A percentile compares a stretch with the other conserved stretches of the same genome.
These are phyloP conservation scores for Colletotrichum sansevieriae DNA, from an alignment of 2,329 filamentous ascomycete genomes.

Conservation along the genomic window DNA sequence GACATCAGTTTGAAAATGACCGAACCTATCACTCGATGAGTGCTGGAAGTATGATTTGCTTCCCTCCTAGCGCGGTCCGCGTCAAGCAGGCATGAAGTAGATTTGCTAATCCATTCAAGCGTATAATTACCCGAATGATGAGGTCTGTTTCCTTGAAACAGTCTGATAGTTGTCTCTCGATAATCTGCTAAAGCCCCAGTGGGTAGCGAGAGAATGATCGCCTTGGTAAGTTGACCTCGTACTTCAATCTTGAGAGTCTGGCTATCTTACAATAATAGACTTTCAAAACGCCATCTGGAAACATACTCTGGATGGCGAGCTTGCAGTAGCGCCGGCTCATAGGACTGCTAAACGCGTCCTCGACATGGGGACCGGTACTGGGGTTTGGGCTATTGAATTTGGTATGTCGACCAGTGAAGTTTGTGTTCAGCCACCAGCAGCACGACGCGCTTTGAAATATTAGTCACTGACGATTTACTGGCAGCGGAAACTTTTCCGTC, in stretches of 20 bases:
- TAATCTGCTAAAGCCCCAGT: not conserved
- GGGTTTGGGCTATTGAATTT: constrained; percentile 59
- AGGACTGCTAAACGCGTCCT: constrained; percentile 50
- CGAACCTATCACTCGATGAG: constrained; percentile 52
- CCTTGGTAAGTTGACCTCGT: not conserved
- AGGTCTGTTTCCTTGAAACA: constrained; percentile 17
- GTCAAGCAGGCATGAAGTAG: no score
- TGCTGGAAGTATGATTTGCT: not conserved
- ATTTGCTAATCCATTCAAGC: constrained; percentile 37
- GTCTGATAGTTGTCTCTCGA: constrained; percentile 21
- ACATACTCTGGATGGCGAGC: constrained; percentile 48
- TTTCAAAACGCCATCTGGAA: constrained; percentile 52
- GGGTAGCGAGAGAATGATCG: not conserved
- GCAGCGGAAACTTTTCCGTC: not conserved
- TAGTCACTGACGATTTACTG: not conserved
- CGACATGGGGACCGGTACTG: constrained; percentile 63
- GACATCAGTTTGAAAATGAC: constrained; percentile 53
- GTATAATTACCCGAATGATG: not conserved
- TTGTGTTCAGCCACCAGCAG: constrained; percentile 45
- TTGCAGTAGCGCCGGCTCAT: constrained; percentile 46
- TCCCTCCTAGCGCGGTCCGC: not conserved
- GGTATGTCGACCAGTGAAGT: constrained; percentile 41
- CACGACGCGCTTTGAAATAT: constrained; percentile 38
- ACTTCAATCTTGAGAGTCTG: not conserved
- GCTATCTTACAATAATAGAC: constrained; percentile 41